These are phyloP conservation scores for Rhodotorula sp. DNA, from an alignment of 1,284 basidiomycete species.

Conservation along the genomic window DNA sequence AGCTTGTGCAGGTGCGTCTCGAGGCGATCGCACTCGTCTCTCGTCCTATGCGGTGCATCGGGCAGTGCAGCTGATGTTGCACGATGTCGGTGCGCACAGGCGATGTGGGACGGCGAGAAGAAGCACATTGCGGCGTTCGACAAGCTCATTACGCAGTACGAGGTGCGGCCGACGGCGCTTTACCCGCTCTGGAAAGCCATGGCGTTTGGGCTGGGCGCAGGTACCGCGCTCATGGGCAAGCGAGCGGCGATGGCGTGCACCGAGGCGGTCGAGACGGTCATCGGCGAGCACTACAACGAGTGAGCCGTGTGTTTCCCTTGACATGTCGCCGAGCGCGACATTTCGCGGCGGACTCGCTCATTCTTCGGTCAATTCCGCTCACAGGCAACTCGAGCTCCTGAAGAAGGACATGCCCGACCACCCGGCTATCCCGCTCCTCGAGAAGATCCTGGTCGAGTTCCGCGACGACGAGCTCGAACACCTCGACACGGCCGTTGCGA, in stretches of 20 bases:
- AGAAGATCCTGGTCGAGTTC: conserved; percentile 77
- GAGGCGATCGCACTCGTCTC: neutral
- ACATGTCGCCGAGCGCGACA: neutral
- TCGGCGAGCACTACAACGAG: conserved; percentile 98
- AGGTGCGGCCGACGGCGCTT: conserved; percentile 77
- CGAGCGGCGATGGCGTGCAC: conserved; percentile 98
- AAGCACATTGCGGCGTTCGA: conserved; percentile 87
- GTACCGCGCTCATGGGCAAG: conserved; percentile 83
- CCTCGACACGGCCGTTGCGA: conserved; percentile 84
- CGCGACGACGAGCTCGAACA: conserved; percentile 94
- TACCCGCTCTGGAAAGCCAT: conserved; percentile 80
- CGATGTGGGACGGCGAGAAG: conserved; percentile 97
- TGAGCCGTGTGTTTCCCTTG: conserved; percentile 54
- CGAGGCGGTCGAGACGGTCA: conserved; percentile 95
- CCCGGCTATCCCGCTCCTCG: conserved; percentile 75
- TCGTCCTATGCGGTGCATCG: too few relatives aligned
- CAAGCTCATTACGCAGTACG: conserved; percentile 77
- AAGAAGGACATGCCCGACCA: conserved; percentile 51
- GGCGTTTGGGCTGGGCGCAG: conserved; percentile 80
- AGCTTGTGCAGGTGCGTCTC: conserved; percentile 69
- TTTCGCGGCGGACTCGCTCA: neutral
- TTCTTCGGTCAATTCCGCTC: neutral
- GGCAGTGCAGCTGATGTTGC: neutral
- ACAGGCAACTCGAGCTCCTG: conserved; percentile 69
- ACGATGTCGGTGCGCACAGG: conserved; percentile 55